Evolutionary conservation across 139 green algal species (phyloP), one percentile per base, ranked within the genome.

Genomic region (Microglena sp.): DNA sequence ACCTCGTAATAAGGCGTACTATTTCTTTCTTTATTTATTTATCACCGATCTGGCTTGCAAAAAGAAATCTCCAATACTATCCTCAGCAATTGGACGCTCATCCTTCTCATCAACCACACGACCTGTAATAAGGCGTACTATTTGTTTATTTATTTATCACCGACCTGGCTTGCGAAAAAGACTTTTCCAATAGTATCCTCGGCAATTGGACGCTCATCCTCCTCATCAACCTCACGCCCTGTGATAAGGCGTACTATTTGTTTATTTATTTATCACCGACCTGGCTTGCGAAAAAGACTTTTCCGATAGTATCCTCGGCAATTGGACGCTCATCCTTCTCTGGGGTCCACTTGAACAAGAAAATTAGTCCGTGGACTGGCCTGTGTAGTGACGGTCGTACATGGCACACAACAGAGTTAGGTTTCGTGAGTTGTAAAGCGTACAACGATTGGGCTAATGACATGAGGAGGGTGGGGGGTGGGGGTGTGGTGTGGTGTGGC

Each of bases 331-430:
- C 64, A 30, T 90, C 82, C 30, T 79, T 77, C 56, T 97, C 92
- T 7, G 82, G 62, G 22, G 76, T 72, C 84, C 84, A 99, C 74
- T 99, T 99, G 84, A 99, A 99, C 32, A 99, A 80, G 67, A 99
- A 99, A 2, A 99, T 91, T 1, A 99, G 75, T 0, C 94, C 94
- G 69, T 96, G 95, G 3, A 99, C 82, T 0, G 92, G 93, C 55
- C 84, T 95, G 82, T 62, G n/a, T 5, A 6, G 15, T 50, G 40
- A 50, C 11, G 40, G 15, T 50, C 40, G 40, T 50, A 11, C 18
- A 50, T 50, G 15, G 11, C 15, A 24, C 40, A 18, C 40, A 18
- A 18, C 15, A 50, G 40, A 11, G 40, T 50, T 11, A 11, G 40
- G 11, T 11, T 18, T 11, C 43, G 31, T 61, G 5, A 11, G 54